Base-by-base conservation (phyloP, 805 yeast genomes). In the Vanderwaltozyma verrucispora region DNA sequence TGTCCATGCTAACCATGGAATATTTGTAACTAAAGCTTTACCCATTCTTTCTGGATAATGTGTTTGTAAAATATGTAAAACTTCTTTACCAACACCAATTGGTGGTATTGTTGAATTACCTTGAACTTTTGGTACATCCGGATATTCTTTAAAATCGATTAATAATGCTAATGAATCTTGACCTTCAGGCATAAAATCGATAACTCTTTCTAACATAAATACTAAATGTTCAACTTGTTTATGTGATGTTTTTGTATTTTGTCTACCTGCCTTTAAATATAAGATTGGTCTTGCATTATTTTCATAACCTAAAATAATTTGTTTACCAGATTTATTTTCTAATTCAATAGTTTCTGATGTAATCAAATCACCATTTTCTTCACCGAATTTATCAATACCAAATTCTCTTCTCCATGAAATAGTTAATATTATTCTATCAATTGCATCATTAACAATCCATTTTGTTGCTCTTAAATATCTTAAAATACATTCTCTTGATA, bases 41-140 rank as follows among this genome's bases (percentile, higher is more conserved):
- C 99, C 99, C 42, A 92, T 69, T 51, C 99, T 74, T 59, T 92
- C 99, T 4, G 98, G 98, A 59, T 92, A 92, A 61, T 92, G 99
- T 11, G 94, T 87, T 63, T 92, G 99, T 50, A 92, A 67, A 56
- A 92, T 92, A 59, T 82, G 85, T 47, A 92, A 69, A 24, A 89
- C 97, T 62, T 87, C 95, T 56, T 88, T 80, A 26, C 96, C 96
- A 14, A 77, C 82, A 36, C 81, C 72, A 30, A 89, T 68, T 1
- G 95, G 86, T n/a, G 97, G 97, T 39, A 86, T 75, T 54, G 82
- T 85, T 40, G 80, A 72, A 37, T 51, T 46, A 65, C 77, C 57
- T 69, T 69, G 25, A 64, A 70, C 52, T 54, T 65, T 69, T 39
- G 84, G 81, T 14, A 64, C 68, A 39, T 65, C 71, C 12, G 63